phyloP scores from a whole-genome alignment of 2,329 filamentous ascomycete species.

The Orbilia brochopaga region DNA sequence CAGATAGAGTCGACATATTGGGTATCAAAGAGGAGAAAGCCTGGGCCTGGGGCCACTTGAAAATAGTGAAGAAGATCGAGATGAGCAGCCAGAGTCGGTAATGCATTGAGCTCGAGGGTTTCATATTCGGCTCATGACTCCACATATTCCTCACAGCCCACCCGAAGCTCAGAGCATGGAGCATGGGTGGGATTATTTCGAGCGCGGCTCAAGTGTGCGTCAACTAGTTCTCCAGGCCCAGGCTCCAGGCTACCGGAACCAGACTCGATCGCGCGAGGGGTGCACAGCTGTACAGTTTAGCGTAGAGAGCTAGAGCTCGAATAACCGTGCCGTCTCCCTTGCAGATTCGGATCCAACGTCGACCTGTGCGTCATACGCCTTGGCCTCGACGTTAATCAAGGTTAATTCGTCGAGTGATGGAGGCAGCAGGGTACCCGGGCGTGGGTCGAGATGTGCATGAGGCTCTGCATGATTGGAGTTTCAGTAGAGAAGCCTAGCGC shows the following conservation, averaged over 20 bases:
- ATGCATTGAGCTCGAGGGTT: not conserved
- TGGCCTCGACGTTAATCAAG: not conserved
- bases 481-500: slow-evolving; percentile 2
- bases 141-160: slow-evolving; percentile 15
- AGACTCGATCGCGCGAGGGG: not conserved
- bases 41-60: not conserved
- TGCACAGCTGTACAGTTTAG: not conserved
- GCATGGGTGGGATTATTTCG: slow-evolving; percentile 28
- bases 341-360: slow-evolving; percentile 4
- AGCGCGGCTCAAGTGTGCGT: slow-evolving; percentile 8
- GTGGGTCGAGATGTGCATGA: slow-evolving; percentile 19
- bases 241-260: slow-evolving; percentile 23
- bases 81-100: slow-evolving; percentile 8
- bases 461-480: slow-evolving; percentile 30
- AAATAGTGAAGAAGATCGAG: not conserved
- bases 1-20: not conserved
- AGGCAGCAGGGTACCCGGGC: slow-evolving; percentile 3
- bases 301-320: not conserved
- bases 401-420: not conserved
- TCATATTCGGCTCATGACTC: slow-evolving; percentile 35
- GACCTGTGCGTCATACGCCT: slow-evolving; percentile 28
- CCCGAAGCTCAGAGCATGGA: not conserved
- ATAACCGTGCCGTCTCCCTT: slow-evolving; percentile 18
- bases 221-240: too few relatives aligned
- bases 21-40: not conserved